Conservation (phyloP, 257 asterid genomes). For the Apocynum venetum region DNA sequence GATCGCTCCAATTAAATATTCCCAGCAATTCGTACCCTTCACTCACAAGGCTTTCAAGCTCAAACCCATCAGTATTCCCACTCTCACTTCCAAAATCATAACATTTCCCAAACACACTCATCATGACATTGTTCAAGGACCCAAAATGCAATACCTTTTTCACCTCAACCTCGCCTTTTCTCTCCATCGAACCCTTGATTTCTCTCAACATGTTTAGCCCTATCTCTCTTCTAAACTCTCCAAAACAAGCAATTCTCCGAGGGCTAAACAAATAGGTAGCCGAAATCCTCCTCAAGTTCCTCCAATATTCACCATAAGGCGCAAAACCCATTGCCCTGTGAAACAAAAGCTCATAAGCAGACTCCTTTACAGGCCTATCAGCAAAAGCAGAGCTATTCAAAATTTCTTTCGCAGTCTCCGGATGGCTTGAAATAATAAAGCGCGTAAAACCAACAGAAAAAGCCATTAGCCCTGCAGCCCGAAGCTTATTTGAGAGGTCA, state of each 20-base stretch:
- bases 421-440: constrained; percentile 52
- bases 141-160: constrained; percentile 51
- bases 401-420: constrained; percentile 62
- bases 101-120: constrained; percentile 59
- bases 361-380: constrained; percentile 75
- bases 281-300: constrained; percentile 56
- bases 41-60: constrained; percentile 46
- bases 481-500: constrained; percentile 20
- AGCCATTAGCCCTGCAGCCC: constrained; percentile 55
- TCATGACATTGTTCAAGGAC: constrained; percentile 69
- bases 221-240: constrained; percentile 34
- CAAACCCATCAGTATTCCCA: constrained; percentile 24
- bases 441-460: constrained; percentile 83
- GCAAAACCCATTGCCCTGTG: constrained; percentile 91
- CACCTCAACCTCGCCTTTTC: constrained; percentile 28
- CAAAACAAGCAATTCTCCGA: constrained; percentile 35
- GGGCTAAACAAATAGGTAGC: constrained; percentile 70
- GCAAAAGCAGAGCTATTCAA: constrained; percentile 71
- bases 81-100: constrained; percentile 31
- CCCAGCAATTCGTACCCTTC: constrained; percentile 77
- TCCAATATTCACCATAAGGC: constrained; percentile 79
- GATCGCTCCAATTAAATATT: constrained; percentile 73
- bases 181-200: constrained; percentile 32
- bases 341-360: constrained; percentile 62
- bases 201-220: constrained; percentile 50